Evolutionary conservation across 768 basidiomycete species (phyloP).

Genomic region (Boletus rubropictus): DNA sequence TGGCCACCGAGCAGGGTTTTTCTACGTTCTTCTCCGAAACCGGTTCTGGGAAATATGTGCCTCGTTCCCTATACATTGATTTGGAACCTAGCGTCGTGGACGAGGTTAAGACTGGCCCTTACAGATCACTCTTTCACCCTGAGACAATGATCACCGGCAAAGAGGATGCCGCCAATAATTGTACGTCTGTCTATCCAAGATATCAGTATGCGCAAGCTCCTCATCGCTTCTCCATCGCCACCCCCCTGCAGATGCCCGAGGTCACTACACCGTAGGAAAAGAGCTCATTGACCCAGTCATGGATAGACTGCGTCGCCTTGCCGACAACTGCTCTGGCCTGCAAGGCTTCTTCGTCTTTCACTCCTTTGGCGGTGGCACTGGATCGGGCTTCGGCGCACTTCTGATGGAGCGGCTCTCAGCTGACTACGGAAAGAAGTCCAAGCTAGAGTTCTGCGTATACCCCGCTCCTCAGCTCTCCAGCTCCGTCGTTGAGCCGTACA

Average conservation of each 20-base stretch:
- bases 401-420: constrained; percentile 94
- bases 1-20: constrained; percentile 74
- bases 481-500: constrained; percentile 99
- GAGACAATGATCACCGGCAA: constrained; percentile 96
- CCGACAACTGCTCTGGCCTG: constrained; percentile 96
- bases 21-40: constrained; percentile 98
- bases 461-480: constrained; percentile 91
- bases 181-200: constrained; percentile 43
- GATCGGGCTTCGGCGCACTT: constrained; percentile 97
- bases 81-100: constrained; percentile 94
- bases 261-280: constrained; percentile 98
- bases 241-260: constrained; percentile 75
- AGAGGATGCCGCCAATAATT: constrained; percentile 99
- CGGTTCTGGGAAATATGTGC: constrained; percentile 90
- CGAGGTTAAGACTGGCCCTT: constrained; percentile 87
- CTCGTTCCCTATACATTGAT: constrained; percentile 94
- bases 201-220: neutral
- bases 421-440: constrained; percentile 99
- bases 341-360: constrained; percentile 99
- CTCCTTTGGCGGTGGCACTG: constrained; percentile 99
- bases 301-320: constrained; percentile 94
- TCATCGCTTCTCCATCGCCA: constrained; percentile 12
- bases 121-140: constrained; percentile 94
- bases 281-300: constrained; percentile 95
- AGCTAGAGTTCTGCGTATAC: constrained; percentile 97